phyloP scores from a whole-genome alignment of 179 eudicot species.

The Corrigiola litoralis region DNA sequence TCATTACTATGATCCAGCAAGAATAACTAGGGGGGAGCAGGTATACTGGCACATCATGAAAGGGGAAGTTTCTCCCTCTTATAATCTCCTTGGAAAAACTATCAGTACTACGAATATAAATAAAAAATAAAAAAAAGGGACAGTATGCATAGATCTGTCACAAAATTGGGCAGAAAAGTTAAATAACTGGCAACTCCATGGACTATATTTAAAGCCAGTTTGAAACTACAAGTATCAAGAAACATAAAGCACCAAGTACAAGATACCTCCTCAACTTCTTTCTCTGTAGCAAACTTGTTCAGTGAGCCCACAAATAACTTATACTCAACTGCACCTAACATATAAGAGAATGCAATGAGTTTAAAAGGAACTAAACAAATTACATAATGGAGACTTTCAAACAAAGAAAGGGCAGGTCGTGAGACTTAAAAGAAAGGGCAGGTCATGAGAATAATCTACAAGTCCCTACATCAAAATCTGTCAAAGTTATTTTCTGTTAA shows the following conservation, averaged over 20 bases:
- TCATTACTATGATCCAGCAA: no score
- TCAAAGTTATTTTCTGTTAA: no score
- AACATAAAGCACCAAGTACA: background rate
- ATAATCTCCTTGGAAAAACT: background rate
- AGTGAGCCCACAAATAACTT: constrained; percentile 89
- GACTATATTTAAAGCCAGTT: background rate
- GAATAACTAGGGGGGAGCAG: no score
- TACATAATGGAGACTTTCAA: background rate
- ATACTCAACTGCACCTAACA: constrained; percentile 82
- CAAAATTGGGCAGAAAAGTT: background rate
- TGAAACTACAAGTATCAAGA: background rate
- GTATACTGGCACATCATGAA: no score
- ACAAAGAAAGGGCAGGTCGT: background rate
- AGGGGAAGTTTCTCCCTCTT: no score
- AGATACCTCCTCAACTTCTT: constrained; percentile 93
- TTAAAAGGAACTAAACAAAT: background rate
- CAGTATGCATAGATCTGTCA: background rate
- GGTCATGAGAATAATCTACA: no score
- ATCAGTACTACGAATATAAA: background rate
- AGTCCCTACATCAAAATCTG: no score
- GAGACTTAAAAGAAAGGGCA: no score
- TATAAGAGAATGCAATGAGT: constrained; percentile 15
- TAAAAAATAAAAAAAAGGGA: no score
- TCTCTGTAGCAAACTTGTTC: constrained; percentile 82
- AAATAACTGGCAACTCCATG: background rate